Percentiles rank a stretch among this genome's conserved stretches.
Conservation (phyloP, 306 rosid species). For the Prunus fruticosa region DNA sequence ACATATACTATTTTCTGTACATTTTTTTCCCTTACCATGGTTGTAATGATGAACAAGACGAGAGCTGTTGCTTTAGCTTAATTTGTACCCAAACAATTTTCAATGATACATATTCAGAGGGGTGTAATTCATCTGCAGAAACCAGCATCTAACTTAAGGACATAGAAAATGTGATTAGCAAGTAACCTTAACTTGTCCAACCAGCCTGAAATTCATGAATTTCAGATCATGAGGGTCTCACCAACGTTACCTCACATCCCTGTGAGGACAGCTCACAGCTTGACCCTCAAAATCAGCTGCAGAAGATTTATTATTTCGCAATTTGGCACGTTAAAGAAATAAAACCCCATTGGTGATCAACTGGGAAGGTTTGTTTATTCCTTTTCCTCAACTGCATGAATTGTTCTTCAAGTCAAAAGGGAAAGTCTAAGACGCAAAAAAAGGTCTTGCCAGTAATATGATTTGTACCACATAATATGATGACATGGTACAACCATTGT, state of each 20-base stretch:
- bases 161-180: neutral
- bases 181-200: neutral
- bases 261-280: neutral
- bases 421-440: too few relatives aligned
- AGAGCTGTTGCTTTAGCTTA: neutral
- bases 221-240: neutral
- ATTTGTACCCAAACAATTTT: constrained; percentile 3
- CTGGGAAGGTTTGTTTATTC: neutral
- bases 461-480: neutral
- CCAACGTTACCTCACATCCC: neutral
- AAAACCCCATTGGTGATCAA: neutral
- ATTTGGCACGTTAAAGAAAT: neutral
- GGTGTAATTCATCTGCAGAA: neutral
- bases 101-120: neutral
- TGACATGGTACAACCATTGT: neutral
- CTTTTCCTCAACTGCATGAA: neutral
- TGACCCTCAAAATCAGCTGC: constrained; percentile 12
- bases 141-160: neutral
- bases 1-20: neutral
- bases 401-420: too few relatives aligned
- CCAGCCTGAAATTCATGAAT: neutral
- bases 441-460: neutral
- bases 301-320: neutral
- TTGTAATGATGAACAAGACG: constrained; percentile 2
- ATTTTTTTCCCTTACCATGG: neutral